Evolutionary conservation across 2,329 filamentous ascomycete species (phyloP).

Genomic region (Ramularia collo-cygni): DNA sequence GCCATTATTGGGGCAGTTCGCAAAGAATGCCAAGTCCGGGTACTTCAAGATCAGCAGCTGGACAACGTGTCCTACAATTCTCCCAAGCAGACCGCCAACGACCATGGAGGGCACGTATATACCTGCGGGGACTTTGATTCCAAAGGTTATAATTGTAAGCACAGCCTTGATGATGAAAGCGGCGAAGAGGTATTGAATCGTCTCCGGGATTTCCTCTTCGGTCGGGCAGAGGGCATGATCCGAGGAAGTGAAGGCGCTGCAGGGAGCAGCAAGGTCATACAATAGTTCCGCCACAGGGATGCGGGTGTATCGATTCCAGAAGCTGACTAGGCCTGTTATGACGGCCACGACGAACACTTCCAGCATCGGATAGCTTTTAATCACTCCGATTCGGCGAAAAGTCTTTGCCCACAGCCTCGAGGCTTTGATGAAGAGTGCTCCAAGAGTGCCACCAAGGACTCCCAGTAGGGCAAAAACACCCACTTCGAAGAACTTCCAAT

Average conservation of each 20-base stretch:
- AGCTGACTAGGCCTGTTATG: constrained; percentile 49
- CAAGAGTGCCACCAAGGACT: constrained; percentile 52
- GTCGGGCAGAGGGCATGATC: constrained; percentile 74
- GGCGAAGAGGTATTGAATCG: constrained; percentile 54
- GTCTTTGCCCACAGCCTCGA: constrained; percentile 58
- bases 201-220: constrained; percentile 68
- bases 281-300: constrained; percentile 52
- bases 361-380: constrained; percentile 50
- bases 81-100: constrained; percentile 52
- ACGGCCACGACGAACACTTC: constrained; percentile 51
- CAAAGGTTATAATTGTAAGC: constrained; percentile 53
- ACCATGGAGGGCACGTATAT: constrained; percentile 56
- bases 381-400: constrained; percentile 47
- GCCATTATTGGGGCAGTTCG: constrained; percentile 59
- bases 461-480: constrained; percentile 53
- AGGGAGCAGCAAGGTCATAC: constrained; percentile 52
- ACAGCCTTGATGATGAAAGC: constrained; percentile 50
- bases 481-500: constrained; percentile 94
- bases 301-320: constrained; percentile 49
- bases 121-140: constrained; percentile 54
- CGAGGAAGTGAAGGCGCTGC: constrained; percentile 37
- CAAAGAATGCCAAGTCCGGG: constrained; percentile 66
- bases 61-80: constrained; percentile 44
- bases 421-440: constrained; percentile 75
- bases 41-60: constrained; percentile 59